These are phyloP conservation scores for Saccharum officinarum DNA, from an alignment of 176 grass and related monocot species.

Conservation along the genomic window DNA sequence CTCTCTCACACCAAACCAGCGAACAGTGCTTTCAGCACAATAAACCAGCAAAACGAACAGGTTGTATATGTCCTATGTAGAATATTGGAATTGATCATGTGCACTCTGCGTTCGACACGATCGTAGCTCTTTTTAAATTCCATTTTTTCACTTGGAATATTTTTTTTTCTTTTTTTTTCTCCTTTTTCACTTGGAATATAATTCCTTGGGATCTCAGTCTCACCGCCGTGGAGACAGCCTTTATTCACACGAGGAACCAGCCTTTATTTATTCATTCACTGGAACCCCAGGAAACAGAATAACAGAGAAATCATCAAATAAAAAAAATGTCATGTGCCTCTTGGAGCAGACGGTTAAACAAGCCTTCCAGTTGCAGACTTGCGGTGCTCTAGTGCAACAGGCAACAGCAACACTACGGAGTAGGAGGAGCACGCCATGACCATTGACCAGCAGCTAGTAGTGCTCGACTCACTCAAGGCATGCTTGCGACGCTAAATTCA, in stretches of 20 bases:
- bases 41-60: no score
- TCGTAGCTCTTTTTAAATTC: not conserved
- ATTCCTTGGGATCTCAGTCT: constrained; percentile 19
- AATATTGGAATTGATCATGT: not conserved
- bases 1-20: no score
- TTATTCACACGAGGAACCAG: constrained; percentile 4
- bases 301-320: not conserved
- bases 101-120: not conserved
- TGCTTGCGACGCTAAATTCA: no score
- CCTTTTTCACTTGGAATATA: not conserved
- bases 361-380: no score
- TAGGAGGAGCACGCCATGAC: no score
- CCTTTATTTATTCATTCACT: no score
- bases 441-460: not conserved
- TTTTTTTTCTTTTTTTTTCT: not conserved
- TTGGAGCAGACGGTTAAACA: no score
- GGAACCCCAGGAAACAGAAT: not conserved
- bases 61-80: not conserved
- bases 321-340: not conserved
- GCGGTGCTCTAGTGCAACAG: no score
- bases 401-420: no score
- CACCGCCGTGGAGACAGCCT: constrained; percentile 1
- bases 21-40: no score
- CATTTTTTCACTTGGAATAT: not conserved
- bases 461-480: no score